Evolutionary conservation across 139 green algal species (phyloP).

Genomic region (Pleodorina starrii): DNA sequence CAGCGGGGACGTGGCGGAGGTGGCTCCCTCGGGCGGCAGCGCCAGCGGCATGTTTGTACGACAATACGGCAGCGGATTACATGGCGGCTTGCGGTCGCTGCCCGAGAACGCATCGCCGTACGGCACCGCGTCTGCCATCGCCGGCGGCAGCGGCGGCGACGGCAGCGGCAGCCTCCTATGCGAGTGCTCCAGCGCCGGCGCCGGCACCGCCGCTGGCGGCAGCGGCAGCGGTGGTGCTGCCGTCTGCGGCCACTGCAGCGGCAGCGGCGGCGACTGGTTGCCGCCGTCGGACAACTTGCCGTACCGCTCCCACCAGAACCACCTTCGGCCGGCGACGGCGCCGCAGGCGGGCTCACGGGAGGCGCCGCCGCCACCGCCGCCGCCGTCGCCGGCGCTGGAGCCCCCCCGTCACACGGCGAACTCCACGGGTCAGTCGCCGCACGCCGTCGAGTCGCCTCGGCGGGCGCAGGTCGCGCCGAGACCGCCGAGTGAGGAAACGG

Average conservation of each 20-base stretch:
- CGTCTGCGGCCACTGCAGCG: not conserved
- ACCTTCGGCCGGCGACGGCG: not conserved
- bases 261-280: not conserved
- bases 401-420: not conserved
- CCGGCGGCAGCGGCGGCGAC: not conserved
- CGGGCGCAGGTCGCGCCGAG: no score
- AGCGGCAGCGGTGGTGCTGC: not conserved
- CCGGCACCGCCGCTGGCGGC: not conserved
- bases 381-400: not conserved
- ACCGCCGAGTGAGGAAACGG: no score
- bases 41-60: not conserved
- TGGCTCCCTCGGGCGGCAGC: not conserved
- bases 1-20: not conserved
- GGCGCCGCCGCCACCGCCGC: no score
- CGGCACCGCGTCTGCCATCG: not conserved
- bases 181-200: not conserved
- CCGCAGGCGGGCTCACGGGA: not conserved
- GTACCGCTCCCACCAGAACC: no score
- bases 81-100: not conserved
- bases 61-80: no score
- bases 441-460: no score
- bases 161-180: not conserved
- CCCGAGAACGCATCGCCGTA: not conserved
- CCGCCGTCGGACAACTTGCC: no score
- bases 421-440: not conserved